These are phyloP conservation scores for Tolypocladium guangdongense DNA, from an alignment of 2,329 filamentous ascomycete species.

Conservation along the genomic window DNA sequence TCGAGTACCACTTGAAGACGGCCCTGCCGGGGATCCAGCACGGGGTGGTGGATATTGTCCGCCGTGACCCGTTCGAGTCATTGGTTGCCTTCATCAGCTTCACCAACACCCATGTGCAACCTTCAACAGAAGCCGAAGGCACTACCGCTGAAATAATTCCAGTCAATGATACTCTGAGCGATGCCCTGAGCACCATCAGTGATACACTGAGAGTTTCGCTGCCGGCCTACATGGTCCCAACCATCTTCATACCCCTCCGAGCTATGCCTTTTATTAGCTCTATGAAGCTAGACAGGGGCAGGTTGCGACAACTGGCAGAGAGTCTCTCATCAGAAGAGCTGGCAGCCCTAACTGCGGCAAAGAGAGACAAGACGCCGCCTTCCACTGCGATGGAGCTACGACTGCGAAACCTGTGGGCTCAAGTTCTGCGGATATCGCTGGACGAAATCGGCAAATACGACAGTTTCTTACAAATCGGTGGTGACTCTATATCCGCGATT, in stretches of 20 bases:
- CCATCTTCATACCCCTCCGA: not conserved
- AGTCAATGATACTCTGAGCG: no score
- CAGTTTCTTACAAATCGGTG: not conserved
- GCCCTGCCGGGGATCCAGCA: not conserved
- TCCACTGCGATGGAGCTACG: not conserved
- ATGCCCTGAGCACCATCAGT: not conserved
- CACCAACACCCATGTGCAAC: no score
- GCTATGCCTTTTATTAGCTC: not conserved
- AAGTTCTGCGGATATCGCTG: not conserved
- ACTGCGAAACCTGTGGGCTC: not conserved
- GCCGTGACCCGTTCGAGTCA: not conserved
- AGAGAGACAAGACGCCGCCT: not conserved
- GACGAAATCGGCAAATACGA: not conserved
- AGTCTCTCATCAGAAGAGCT: not conserved
- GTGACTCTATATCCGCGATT: not conserved
- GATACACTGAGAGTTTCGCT: not conserved
- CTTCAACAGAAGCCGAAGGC: not conserved
- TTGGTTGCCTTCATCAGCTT: not conserved
- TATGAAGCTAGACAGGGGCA: no score
- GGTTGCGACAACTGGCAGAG: not conserved
- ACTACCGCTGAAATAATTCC: no score
- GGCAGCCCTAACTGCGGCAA: no score
- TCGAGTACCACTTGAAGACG: slow-evolving; percentile 5
- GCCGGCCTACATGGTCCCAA: not conserved
- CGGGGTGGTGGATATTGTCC: not conserved